Evolutionary conservation across 441 rosid genomes (phyloP).

Genomic region (Jatropha podagrica): DNA sequence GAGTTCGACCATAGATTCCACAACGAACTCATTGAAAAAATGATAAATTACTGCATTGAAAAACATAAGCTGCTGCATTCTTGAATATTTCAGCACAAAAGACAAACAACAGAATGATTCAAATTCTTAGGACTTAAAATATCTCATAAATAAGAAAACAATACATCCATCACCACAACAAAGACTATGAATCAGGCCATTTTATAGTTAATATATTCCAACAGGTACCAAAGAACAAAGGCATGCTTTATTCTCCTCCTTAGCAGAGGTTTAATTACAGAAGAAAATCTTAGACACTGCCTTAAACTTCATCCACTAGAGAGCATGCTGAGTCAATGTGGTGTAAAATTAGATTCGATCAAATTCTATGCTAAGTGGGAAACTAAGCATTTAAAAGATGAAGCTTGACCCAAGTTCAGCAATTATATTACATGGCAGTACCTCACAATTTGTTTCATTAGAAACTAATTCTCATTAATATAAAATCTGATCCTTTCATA

Average conservation of each 20-base stretch:
- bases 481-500: not conserved
- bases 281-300: not conserved
- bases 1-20: not conserved
- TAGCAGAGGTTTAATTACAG: not conserved
- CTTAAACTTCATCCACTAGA: conserved; percentile 2
- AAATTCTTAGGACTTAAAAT: not conserved
- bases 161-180: not conserved
- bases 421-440: not conserved
- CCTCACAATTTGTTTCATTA: not conserved
- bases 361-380: not conserved
- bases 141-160: not conserved
- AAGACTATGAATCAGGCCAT: not conserved
- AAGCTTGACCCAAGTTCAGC: not conserved
- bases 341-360: not conserved
- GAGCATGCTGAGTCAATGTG: not conserved
- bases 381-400: not conserved
- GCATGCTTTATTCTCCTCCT: not conserved
- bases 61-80: not conserved
- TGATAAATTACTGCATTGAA: not conserved
- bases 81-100: not conserved
- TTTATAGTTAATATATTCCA: not conserved
- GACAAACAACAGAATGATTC: not conserved
- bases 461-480: not conserved
- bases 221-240: not conserved
- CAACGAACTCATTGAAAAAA: not conserved